Evolutionary conservation across 768 basidiomycete genomes (phyloP), one percentile per base, ranked within the genome.

Genomic region (Termitomyces sp.): DNA sequence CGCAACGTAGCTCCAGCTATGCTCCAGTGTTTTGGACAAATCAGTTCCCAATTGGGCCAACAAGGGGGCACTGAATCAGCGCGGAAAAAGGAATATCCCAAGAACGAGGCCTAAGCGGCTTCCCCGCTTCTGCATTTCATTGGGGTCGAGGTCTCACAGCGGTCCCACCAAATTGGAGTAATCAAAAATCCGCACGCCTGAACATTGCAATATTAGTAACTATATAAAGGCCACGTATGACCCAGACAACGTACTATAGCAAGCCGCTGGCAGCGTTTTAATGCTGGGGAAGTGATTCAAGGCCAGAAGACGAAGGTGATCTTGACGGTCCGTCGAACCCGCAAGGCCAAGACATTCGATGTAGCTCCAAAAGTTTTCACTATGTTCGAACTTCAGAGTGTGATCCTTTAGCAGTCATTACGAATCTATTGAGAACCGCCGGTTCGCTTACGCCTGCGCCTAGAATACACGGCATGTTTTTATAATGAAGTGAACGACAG

Each of bases 261-360:
- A 19, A 38, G 37, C 24, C 11, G 19, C n/a, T 35, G 12, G 26
- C 28, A 43, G 30, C n/a, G 5, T 32, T 21, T 22, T 9, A 12
- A 38, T 15, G 21, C 26, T 9, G 38, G 10, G 37, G 5, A 40
- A 9, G 1, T 10, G 15, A 19, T 24, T 32, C 15, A 22, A 24
- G n/a, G 15, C 26, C 14, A 22, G 41, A 35, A 19, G 12, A 38
- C 21, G 22, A 41, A 19, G 28, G 9, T 11, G 35, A 28, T 26
- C 11, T 40, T 5, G 28, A 37, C 54, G 54, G 54, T 44, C 59
- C 59, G 59, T 54, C 55, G 53, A 49, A 21, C 26, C 59, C 49
- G 53, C 53, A 21, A 53, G 44, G 55, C 44, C 59, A 56, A 54
- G 44, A 26, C 40, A 34, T 35, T 41, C 5, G 10, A 46, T 19